A percentile compares a stretch with the other conserved stretches of the same genome.
Conservation (phyloP, 2,329 filamentous ascomycete species). For the Arthroderma sp. region DNA sequence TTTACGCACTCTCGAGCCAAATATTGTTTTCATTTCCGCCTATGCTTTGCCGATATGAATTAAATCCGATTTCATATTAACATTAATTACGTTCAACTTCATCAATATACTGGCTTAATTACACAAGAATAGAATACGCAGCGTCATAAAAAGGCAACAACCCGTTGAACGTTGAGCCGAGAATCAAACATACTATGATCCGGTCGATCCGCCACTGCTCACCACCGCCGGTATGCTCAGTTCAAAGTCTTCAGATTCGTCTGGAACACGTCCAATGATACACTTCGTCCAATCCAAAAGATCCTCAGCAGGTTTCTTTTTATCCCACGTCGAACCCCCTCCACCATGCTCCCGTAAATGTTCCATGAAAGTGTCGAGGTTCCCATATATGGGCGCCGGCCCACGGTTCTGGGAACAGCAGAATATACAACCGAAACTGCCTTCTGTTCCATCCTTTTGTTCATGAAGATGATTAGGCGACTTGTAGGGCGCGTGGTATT, state of each 20-base stretch:
- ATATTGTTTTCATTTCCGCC: too few relatives aligned
- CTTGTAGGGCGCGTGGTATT: conserved; percentile 30
- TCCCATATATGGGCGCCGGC: conserved; percentile 25
- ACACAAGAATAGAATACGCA: too few relatives aligned
- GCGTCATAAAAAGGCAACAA: too few relatives aligned
- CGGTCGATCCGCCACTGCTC: conserved; percentile 5
- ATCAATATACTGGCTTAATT: too few relatives aligned
- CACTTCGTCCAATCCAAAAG: conserved; percentile 31
- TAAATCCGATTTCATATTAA: too few relatives aligned
- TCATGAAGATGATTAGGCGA: conserved; percentile 13
- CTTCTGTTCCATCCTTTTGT: conserved; percentile 3
- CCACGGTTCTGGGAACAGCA: conserved; percentile 28
- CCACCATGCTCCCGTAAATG: conserved; percentile 27
- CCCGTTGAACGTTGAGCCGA: too few relatives aligned
- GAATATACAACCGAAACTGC: conserved; percentile 34
- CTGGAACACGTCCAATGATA: conserved; percentile 28
- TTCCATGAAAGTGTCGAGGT: conserved; percentile 30
- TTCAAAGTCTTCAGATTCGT: conserved; percentile 33
- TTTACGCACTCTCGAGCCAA: too few relatives aligned
- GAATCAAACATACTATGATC: too few relatives aligned
- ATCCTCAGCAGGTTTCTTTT: conserved; percentile 20
- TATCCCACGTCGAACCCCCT: conserved; percentile 16
- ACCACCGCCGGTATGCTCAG: conserved; percentile 27
- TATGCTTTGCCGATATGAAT: too few relatives aligned
- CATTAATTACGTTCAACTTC: too few relatives aligned